These are phyloP conservation scores for Purpureocillium lavendulum DNA, from an alignment of 2,329 filamentous ascomycete genomes.

Conservation along the genomic window DNA sequence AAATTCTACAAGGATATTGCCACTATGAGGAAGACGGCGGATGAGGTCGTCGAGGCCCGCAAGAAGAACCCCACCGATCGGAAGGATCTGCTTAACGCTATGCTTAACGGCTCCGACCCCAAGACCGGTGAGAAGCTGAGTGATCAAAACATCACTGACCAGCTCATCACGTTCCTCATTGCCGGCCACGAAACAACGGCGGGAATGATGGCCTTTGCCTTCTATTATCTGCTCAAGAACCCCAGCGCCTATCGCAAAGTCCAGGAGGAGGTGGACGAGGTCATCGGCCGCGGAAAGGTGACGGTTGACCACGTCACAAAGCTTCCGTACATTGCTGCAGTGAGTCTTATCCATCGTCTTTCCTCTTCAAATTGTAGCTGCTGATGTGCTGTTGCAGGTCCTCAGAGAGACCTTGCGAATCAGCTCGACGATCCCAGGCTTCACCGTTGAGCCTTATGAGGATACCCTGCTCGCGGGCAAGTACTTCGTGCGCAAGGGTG, in stretches of 20 bases:
- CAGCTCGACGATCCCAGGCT: constrained; percentile 49
- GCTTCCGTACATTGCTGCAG: constrained; percentile 57
- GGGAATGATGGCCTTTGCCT: constrained; percentile 55
- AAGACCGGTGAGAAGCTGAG: constrained; percentile 58
- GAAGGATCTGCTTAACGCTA: constrained; percentile 61
- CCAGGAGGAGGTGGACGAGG: constrained; percentile 58
- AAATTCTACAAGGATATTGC: constrained; percentile 48
- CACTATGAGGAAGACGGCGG: constrained; percentile 44
- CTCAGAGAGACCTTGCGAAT: constrained; percentile 60
- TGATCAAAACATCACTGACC: constrained; percentile 56
- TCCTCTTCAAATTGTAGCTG: too few species aligned
- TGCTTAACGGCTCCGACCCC: constrained; percentile 60
- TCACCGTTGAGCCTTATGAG: constrained; percentile 44
- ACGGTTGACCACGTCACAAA: constrained; percentile 53
- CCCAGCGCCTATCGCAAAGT: constrained; percentile 51
- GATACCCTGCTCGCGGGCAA: constrained; percentile 51
- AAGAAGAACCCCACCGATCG: constrained; percentile 45
- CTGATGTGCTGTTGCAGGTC: constrained; percentile 21
- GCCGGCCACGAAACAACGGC: constrained; percentile 67
- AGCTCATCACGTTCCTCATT: constrained; percentile 66
- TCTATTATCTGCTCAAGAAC: constrained; percentile 57
- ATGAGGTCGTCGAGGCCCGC: constrained; percentile 52
- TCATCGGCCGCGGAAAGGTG: constrained; percentile 51
- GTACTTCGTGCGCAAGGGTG: constrained; percentile 46
- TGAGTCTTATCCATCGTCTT: constrained; percentile 14